Evolutionary conservation across 306 rosid species (phyloP).

Genomic region (Malus domestica): ASM211411v1 NC_041797.1:32478001-32478500

Average conservation of each 20-base stretch:
- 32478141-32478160: too few species aligned
- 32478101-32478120: too few species aligned
- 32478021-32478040: too few species aligned
- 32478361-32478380: background rate
- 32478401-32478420: background rate
- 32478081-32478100: background rate
- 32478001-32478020: background rate
- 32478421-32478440: background rate
- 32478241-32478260: too few species aligned
- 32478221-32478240: too few species aligned
- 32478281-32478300: too few species aligned
- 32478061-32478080: background rate
- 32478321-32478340: background rate
- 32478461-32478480: conserved; percentile 1
- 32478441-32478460: background rate
- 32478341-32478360: background rate
- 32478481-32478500: conserved; percentile 25
- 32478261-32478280: too few species aligned
- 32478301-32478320: too few species aligned
- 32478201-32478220: too few species aligned
- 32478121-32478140: too few species aligned
- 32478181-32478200: too few species aligned
- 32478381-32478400: background rate
- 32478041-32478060: background rate
- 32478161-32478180: too few species aligned